Evolutionary conservation across 306 rosid species (phyloP).

Genomic region (Rosa multiflora): DNA sequence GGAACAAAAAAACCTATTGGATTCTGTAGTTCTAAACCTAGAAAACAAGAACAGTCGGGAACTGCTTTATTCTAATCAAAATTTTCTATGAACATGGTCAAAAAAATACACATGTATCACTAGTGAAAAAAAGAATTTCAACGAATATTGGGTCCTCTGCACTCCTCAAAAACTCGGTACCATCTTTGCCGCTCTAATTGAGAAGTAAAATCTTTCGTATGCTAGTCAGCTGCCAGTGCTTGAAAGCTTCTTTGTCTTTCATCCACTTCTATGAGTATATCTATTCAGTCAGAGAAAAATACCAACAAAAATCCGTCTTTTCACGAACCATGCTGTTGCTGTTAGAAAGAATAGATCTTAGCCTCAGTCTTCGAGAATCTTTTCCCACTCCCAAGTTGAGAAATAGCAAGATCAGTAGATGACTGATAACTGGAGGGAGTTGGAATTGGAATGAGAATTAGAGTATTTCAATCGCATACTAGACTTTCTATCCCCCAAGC

Average conservation of each 20-base stretch:
- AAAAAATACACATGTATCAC: slow-evolving; percentile 45
- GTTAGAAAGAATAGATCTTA: slow-evolving; percentile 39
- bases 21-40: not conserved
- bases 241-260: slow-evolving; percentile 34
- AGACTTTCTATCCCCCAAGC: slow-evolving; percentile 64
- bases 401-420: slow-evolving; percentile 28
- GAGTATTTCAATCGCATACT: slow-evolving; percentile 10
- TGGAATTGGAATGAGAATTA: not conserved
- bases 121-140: slow-evolving; percentile 36
- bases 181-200: slow-evolving; percentile 35
- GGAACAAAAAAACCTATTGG: not conserved
- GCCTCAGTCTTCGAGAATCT: slow-evolving; percentile 31
- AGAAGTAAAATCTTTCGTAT: slow-evolving; percentile 38
- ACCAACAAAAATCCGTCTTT: slow-evolving; percentile 10
- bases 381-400: slow-evolving; percentile 24
- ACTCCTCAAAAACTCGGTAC: slow-evolving; percentile 30
- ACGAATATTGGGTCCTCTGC: slow-evolving; percentile 28
- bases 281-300: slow-evolving; percentile 40
- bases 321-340: slow-evolving; percentile 18
- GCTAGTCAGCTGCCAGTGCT: slow-evolving; percentile 35
- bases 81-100: slow-evolving; percentile 24
- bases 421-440: slow-evolving; percentile 14
- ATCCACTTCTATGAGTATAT: slow-evolving; percentile 28
- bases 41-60: not conserved
- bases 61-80: slow-evolving; percentile 49